phyloP scores from a whole-genome alignment of 2,329 filamentous ascomycete species.

The Pezicula neosporulosa region DNA sequence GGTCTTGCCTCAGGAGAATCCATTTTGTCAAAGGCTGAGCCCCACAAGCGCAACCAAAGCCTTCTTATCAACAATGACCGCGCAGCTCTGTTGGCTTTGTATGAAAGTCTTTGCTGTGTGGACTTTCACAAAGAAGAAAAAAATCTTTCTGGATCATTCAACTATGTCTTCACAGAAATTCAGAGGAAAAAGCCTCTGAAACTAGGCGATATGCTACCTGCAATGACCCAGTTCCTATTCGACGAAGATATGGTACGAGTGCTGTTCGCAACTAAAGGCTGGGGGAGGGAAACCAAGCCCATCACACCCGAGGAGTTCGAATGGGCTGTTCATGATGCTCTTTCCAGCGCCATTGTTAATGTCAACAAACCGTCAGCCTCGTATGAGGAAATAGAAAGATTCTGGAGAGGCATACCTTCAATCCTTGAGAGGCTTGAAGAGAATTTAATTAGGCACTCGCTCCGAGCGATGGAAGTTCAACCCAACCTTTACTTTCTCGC shows the following conservation, averaged over 20 bases:
- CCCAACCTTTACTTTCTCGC: slow-evolving; percentile 65
- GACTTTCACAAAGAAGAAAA: slow-evolving; percentile 59
- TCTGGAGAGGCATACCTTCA: slow-evolving; percentile 75
- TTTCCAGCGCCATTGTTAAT: slow-evolving; percentile 63
- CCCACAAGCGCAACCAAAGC: slow-evolving; percentile 20
- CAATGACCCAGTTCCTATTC: slow-evolving; percentile 83
- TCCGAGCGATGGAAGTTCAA: slow-evolving; percentile 76
- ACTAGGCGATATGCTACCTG: slow-evolving; percentile 71
- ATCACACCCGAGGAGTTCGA: slow-evolving; percentile 77
- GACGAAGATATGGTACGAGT: slow-evolving; percentile 61
- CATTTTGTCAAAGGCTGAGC: slow-evolving; percentile 38
- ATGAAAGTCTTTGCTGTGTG: slow-evolving; percentile 84
- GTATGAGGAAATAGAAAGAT: slow-evolving; percentile 56
- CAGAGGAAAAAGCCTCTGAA: slow-evolving; percentile 78
- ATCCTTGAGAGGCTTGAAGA: slow-evolving; percentile 74
- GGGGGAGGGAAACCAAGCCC: slow-evolving; percentile 60
- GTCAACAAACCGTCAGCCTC: slow-evolving; percentile 51
- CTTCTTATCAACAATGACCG: slow-evolving; percentile 36
- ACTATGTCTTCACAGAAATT: slow-evolving; percentile 77
- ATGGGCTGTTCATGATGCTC: slow-evolving; percentile 75
- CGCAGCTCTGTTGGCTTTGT: slow-evolving; percentile 73
- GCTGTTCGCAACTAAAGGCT: slow-evolving; percentile 64
- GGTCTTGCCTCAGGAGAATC: slow-evolving; percentile 55
- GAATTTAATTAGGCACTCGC: slow-evolving; percentile 70
- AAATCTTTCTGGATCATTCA: slow-evolving; percentile 48